A percentile compares a stretch with the other conserved stretches of the same genome.
Conservation (phyloP, 495 filamentous ascomycete genomes). For the Neurospora sp. region DNA sequence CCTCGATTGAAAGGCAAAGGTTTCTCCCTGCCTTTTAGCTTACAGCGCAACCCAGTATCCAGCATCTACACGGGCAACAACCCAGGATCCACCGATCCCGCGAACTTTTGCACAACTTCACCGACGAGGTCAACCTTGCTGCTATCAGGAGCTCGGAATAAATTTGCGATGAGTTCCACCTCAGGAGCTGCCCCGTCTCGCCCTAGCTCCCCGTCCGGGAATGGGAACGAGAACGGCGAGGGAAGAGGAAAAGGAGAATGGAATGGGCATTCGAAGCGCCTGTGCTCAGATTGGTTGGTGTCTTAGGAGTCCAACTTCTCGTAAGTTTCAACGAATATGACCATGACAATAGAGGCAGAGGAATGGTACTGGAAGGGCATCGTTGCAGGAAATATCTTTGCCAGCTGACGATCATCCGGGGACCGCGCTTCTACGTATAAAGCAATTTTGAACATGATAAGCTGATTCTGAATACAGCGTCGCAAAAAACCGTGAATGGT, state of each 20-base stretch:
- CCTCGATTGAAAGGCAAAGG: no score
- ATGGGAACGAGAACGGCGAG: background rate
- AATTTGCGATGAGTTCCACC: background rate
- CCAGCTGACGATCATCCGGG: background rate
- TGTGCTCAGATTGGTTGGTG: background rate
- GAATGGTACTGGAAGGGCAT: background rate
- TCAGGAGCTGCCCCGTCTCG: background rate
- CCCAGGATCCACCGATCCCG: no score
- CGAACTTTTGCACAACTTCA: background rate
- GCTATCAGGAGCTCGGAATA: background rate
- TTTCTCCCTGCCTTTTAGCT: no score
- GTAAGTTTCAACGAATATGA: background rate
- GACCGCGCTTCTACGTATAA: background rate
- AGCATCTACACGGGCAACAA: no score
- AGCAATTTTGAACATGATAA: background rate
- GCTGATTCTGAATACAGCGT: background rate
- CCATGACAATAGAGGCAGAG: background rate
- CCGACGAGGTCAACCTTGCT: background rate
- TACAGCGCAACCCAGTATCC: no score
- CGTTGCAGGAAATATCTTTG: background rate
- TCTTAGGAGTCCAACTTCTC: background rate
- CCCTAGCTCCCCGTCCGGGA: background rate
- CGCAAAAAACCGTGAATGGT: background rate
- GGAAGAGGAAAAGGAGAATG: background rate
- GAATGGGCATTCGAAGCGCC: background rate